Conservation (phyloP, 805 yeast genomes). For the Candida methanosorbosa region DNA sequence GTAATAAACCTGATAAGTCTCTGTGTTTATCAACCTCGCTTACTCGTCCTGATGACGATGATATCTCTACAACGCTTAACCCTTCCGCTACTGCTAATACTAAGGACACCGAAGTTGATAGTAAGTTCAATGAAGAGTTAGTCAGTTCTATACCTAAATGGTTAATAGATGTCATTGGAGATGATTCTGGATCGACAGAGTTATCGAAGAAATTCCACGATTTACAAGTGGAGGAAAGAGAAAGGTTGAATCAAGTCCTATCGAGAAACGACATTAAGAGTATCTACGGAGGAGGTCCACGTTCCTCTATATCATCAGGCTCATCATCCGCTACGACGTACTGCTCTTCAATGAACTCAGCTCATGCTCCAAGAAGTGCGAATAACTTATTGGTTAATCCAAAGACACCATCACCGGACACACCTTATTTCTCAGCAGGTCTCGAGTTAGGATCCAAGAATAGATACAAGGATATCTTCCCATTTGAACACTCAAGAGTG, state of each 20-base stretch:
- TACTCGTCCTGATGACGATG: slow-evolving; percentile 10
- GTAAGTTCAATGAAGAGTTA: background rate
- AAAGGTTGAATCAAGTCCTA: slow-evolving; percentile 46
- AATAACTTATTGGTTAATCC: no score
- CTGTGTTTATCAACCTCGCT: slow-evolving; percentile 16
- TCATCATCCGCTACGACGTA: no score
- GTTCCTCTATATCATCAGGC: slow-evolving; percentile 1
- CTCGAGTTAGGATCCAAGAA: slow-evolving; percentile 76
- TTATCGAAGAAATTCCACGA: slow-evolving; percentile 48
- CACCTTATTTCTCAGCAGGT: slow-evolving; percentile 57
- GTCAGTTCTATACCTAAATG: slow-evolving; percentile 39
- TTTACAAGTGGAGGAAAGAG: slow-evolving; percentile 63
- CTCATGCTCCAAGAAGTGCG: no score
- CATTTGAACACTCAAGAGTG: slow-evolving; percentile 82
- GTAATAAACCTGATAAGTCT: slow-evolving; percentile 16
- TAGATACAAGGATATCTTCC: slow-evolving; percentile 81
- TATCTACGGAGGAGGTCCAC: slow-evolving; percentile 1
- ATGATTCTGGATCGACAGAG: slow-evolving; percentile 27
- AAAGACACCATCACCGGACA: slow-evolving; percentile 15
- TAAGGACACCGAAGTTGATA: background rate
- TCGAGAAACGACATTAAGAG: slow-evolving; percentile 13
- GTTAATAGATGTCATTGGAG: slow-evolving; percentile 32
- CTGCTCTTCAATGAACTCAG: no score
- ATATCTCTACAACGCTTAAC: no score
- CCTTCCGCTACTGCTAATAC: no score